Base-by-base conservation (phyloP, 306 rosid genomes). In the Abrus pulchellus region DNA sequence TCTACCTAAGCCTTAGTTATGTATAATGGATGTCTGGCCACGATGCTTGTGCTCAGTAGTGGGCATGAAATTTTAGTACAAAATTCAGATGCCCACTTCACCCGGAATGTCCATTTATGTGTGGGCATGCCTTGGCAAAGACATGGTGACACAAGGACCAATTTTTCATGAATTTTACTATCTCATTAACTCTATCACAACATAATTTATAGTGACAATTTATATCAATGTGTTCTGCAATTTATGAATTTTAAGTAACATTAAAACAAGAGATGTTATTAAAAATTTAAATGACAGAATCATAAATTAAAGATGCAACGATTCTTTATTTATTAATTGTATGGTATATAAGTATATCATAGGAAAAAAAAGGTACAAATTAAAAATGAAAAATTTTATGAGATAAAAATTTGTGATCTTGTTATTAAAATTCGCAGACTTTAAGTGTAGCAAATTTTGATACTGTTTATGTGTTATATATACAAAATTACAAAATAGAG, bases 191-290 rank as follows among this genome's bases (percentile, higher is more conserved):
- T 55, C 40, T 32, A 4, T n/a, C 48, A 36, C 45, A 62, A 62
- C 34, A 20, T 20, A 62, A 49, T 11, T 7, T 28, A 54, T 30
- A 12, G 44, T 34, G 40, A 36, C 29, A 63, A 36, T 9, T 34
- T 38, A 38, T 64, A 64, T 38, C 2, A 14, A 64, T 34, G 49
- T 38, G 38, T n/a, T 36, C 5, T 12, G 45, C 45, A 68, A 68
- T 44, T 68, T 44, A 44, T 29, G 55, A 29, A 27, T 67, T 67
- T 45, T 68, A 44, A 67, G 9, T 47, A 45, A 4, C 41, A 45
- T 43, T 41, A 29, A 45, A 45, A 68, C 57, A 68, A 67, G 3
- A 68, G 45, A 68, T 28, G 59, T 68, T 68, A 20, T 62, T 6
- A 36, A 32, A 34, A 62, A 12, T 34, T 36, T 33, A 34, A 34